A percentile compares a stretch with the other conserved stretches of the same genome.
Evolutionary conservation across 257 asterid genomes (phyloP).

Genomic region (Coffea eugenioides): DNA sequence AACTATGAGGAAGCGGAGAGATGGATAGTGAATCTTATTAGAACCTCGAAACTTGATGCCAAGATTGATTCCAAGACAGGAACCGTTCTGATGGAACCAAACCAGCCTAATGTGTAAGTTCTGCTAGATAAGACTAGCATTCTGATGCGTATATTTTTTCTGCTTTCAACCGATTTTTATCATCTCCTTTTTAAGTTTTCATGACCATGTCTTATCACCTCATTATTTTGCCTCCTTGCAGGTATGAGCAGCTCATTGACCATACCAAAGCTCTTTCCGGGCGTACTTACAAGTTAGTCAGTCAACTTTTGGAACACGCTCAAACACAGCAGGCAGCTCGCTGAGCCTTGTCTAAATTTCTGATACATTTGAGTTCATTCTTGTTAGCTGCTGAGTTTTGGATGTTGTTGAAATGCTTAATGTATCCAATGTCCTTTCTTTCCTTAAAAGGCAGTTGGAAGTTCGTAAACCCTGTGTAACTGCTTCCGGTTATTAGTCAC

Average conservation of each 20-base stretch:
- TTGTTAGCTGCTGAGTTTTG: background rate
- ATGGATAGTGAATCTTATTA: constrained; percentile 88
- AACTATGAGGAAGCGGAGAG: constrained; percentile 88
- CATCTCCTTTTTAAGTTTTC: background rate
- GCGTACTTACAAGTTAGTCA: constrained; percentile 73
- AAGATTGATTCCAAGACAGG: constrained; percentile 75
- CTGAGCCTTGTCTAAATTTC: constrained; percentile 21
- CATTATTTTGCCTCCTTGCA: constrained; percentile 24
- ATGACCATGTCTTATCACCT: background rate
- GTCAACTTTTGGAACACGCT: constrained; percentile 77
- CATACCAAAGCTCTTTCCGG: constrained; percentile 89
- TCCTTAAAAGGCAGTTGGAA: background rate
- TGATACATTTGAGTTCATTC: constrained; percentile 8
- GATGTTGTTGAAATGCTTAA: background rate
- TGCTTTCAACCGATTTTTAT: background rate
- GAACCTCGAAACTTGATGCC: constrained; percentile 96
- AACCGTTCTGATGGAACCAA: constrained; percentile 82
- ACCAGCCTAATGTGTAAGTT: constrained; percentile 83
- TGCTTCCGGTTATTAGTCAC: background rate
- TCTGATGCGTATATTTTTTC: background rate
- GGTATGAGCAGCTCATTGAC: constrained; percentile 95
- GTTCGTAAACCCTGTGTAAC: background rate
- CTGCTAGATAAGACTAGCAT: background rate
- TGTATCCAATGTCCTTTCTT: background rate
- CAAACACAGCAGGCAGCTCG: constrained; percentile 77